A percentile compares a stretch with the other conserved stretches of the same genome.
Conservation (phyloP, 2,329 filamentous ascomycete genomes). For the Colletotrichum spaethianum region DNA sequence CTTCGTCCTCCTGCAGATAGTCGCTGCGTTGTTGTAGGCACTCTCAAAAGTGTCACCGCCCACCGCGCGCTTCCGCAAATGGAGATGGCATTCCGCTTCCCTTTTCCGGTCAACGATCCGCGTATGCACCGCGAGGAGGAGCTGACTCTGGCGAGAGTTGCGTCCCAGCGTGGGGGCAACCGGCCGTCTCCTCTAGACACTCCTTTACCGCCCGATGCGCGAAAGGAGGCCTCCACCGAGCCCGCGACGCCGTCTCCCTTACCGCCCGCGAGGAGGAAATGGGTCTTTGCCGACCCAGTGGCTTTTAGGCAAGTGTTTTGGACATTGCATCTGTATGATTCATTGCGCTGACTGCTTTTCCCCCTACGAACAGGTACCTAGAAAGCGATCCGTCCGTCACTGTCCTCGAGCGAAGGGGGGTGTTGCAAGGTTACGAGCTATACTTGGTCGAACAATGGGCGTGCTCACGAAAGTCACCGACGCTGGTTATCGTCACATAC, state of each 20-base stretch:
- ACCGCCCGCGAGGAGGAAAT: constrained; percentile 56
- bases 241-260: constrained; percentile 40
- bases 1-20: constrained; percentile 28
- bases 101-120: constrained; percentile 50
- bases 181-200: constrained; percentile 40
- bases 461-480: constrained; percentile 90
- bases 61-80: constrained; percentile 17
- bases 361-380: constrained; percentile 75
- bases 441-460: constrained; percentile 99
- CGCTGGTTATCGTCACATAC: constrained; percentile 92
- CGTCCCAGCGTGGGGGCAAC: constrained; percentile 48
- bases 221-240: constrained; percentile 36
- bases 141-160: constrained; percentile 50
- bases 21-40: constrained; percentile 18
- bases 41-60: constrained; percentile 18
- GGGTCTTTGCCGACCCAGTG: constrained; percentile 72
- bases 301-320: constrained; percentile 64
- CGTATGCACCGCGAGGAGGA: constrained; percentile 56
- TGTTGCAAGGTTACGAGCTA: constrained; percentile 87
- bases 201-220: constrained; percentile 31
- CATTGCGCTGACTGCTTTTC: constrained; percentile 9
- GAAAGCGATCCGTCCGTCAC: constrained; percentile 85
- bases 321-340: background rate
- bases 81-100: constrained; percentile 57
- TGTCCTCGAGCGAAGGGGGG: constrained; percentile 79